phyloP scores from a whole-genome alignment of 2,329 filamentous ascomycete genomes.

The Alternaria sp. region DNA sequence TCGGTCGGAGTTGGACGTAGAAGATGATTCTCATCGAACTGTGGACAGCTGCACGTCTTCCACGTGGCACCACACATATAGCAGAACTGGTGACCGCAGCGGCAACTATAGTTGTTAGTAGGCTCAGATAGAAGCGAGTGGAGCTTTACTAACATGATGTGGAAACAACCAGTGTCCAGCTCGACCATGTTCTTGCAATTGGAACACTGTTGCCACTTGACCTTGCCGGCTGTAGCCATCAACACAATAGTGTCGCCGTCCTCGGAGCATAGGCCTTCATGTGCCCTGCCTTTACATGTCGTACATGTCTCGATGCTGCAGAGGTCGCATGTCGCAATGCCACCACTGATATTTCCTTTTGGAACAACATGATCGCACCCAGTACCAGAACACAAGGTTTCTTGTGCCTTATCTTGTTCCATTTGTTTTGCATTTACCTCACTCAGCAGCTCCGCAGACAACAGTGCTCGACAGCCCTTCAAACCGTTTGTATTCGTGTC shows the following conservation, averaged over 20 bases:
- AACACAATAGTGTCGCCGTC: constrained; percentile 34
- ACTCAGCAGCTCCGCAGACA: background rate
- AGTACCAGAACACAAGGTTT: background rate
- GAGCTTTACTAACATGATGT: constrained; percentile 23
- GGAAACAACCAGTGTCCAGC: constrained; percentile 29
- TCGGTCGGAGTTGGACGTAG: constrained; percentile 10
- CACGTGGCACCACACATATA: constrained; percentile 30
- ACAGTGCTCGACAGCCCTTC: constrained; percentile 12
- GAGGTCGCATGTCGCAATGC: background rate
- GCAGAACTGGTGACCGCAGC: constrained; percentile 31
- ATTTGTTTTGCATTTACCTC: background rate
- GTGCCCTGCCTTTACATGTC: background rate
- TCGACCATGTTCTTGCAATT: constrained; percentile 34
- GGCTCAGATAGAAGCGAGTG: fast-evolving
- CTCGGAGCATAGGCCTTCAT: background rate
- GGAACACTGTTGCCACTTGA: constrained; percentile 30
- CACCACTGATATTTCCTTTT: background rate
- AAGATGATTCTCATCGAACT: constrained; percentile 22
- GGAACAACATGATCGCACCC: background rate
- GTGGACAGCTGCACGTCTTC: constrained; percentile 27
- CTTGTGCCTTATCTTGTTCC: background rate
- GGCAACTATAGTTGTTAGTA: constrained; percentile 10
- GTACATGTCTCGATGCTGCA: background rate
- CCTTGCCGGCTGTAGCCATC: constrained; percentile 19
- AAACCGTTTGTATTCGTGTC: constrained; percentile 20